Evolutionary conservation across 768 basidiomycete species (phyloP).

Genomic region (Tricholomella constricta): DNA sequence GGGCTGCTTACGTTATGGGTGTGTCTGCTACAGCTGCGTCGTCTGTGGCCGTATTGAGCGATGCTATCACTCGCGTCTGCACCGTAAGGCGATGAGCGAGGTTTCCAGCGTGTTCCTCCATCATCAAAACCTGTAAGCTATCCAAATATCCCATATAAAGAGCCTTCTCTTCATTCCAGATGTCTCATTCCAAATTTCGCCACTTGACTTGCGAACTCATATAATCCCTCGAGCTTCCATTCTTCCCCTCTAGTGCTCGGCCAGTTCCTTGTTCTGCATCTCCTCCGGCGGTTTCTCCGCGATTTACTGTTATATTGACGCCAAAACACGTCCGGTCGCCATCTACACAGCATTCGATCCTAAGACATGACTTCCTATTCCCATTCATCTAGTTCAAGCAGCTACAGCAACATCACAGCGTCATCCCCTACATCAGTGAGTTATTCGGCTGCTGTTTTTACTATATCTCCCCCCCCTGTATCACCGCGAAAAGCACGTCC

Average conservation of each 20-base stretch:
- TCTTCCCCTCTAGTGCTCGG: not conserved
- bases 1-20: constrained; percentile 15
- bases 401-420: constrained; percentile 15
- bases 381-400: constrained; percentile 7
- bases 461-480: not conserved
- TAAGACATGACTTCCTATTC: constrained; percentile 14
- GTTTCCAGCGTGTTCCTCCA: constrained; percentile 8
- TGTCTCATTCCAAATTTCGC: constrained; percentile 10
- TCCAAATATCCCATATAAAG: constrained; percentile 16
- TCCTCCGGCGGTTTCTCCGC: not conserved
- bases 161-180: not conserved
- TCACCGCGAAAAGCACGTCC: not conserved
- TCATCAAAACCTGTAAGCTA: constrained; percentile 17
- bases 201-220: not conserved
- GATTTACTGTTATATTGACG: not conserved
- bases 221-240: not conserved
- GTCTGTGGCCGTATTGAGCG: constrained; percentile 4
- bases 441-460: not conserved
- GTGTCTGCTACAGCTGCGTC: not conserved
- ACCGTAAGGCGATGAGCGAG: constrained; percentile 15
- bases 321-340: constrained; percentile 5
- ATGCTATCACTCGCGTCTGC: constrained; percentile 15
- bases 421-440: constrained; percentile 13
- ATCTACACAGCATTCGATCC: constrained; percentile 18
- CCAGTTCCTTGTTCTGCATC: not conserved